Evolutionary conservation across 2,329 filamentous ascomycete species (phyloP).

Genomic region (Coniochaeta sp.): DNA sequence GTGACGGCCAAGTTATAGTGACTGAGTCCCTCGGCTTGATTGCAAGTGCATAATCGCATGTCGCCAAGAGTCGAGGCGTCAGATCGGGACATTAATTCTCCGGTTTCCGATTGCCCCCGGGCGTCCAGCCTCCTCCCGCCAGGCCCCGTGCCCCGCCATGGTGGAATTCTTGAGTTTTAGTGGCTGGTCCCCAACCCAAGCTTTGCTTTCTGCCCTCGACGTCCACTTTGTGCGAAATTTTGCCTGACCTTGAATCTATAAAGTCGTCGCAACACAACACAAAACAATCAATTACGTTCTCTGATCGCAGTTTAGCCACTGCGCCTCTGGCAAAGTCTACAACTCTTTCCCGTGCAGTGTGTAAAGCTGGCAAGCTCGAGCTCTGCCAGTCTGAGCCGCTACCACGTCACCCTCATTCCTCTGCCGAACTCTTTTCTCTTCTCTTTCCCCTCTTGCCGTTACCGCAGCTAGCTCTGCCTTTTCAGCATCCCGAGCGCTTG

Average conservation of each 20-base stretch:
- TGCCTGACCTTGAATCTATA: not conserved
- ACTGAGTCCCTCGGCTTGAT: no score
- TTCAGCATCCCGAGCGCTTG: constrained; percentile 44
- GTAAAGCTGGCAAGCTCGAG: constrained; percentile 13
- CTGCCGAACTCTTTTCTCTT: constrained; percentile 12
- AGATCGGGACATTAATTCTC: not conserved
- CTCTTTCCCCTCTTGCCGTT: constrained; percentile 16
- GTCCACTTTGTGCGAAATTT: not conserved
- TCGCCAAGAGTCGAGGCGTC: no score
- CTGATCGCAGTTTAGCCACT: not conserved
- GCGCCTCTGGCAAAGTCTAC: not conserved
- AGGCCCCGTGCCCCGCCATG: no score
- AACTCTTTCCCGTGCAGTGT: not conserved
- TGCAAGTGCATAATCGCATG: no score
- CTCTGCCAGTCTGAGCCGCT: constrained; percentile 11
- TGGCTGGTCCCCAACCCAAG: no score
- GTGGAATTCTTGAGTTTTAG: no score
- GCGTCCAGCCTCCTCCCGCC: no score
- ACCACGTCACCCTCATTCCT: constrained; percentile 15
- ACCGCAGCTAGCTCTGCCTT: constrained; percentile 47
- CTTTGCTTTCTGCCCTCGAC: not conserved
- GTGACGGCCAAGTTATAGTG: no score
- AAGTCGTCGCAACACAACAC: not conserved
- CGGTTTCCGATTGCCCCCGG: not conserved
- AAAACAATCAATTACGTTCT: not conserved